Percentiles rank a stretch among this genome's conserved stretches.
These are phyloP conservation scores for Rhytidiadelphus loreus DNA, from an alignment of 225 moss, liverwort and hornwort genomes.

Conservation along the genomic window DNA sequence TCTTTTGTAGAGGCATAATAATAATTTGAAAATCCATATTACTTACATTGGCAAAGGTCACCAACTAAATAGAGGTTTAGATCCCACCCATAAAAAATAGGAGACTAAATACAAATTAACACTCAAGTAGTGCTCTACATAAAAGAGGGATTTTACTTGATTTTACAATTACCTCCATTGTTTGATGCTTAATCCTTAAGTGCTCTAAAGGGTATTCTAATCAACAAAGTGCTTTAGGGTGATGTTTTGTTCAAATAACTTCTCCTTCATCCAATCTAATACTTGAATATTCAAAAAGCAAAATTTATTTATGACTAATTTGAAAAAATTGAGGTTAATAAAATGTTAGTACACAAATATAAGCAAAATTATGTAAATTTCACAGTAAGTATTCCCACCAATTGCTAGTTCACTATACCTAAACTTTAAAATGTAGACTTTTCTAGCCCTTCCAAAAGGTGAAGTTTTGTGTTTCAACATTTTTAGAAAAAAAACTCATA, in stretches of 20 bases:
- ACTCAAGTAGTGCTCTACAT: not conserved
- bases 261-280: not conserved
- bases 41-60: too few species aligned
- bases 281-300: not conserved
- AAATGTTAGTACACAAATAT: not conserved
- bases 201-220: rapidly evolving
- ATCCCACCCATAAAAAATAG: not conserved
- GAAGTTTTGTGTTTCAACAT: too few species aligned
- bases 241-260: not conserved
- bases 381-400: too few species aligned
- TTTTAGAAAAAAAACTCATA: too few species aligned
- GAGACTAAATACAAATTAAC: not conserved
- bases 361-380: not conserved
- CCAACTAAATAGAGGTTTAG: not conserved
- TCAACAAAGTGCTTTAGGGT: rapidly evolving
- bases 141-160: not conserved
- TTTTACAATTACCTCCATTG: not conserved
- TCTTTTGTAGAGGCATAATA: too few species aligned
- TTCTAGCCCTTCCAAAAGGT: too few species aligned
- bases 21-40: too few species aligned
- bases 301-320: not conserved
- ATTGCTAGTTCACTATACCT: too few species aligned
- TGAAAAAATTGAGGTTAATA: not conserved
- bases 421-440: too few species aligned
- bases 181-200: not conserved